Evolutionary conservation across 2,329 filamentous ascomycete genomes (phyloP).

Genomic region (Chaetomium sp.): DNA sequence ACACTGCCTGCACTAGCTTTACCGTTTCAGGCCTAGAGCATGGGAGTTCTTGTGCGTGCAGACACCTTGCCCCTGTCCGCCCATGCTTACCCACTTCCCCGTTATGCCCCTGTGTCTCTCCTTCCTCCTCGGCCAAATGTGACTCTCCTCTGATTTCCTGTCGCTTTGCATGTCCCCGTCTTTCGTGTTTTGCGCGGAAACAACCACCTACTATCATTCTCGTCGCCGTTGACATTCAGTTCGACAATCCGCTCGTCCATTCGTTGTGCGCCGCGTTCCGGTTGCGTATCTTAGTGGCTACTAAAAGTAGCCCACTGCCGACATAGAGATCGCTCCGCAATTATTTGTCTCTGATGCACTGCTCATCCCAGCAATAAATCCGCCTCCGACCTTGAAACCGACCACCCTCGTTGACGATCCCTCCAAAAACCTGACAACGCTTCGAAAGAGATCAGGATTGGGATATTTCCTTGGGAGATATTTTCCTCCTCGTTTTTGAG

Average conservation of each 20-base stretch:
- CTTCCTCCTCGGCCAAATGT: slow-evolving; percentile 29
- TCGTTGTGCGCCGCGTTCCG: slow-evolving; percentile 23
- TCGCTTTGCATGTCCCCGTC: not conserved
- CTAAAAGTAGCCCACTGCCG: slow-evolving; percentile 8
- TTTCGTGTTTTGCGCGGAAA: slow-evolving; percentile 5
- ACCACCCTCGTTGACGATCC: slow-evolving; percentile 20
- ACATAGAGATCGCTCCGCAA: slow-evolving; percentile 5
- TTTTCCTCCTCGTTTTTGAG: not conserved
- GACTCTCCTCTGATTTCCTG: slow-evolving; percentile 21
- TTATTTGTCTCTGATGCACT: slow-evolving; percentile 26
- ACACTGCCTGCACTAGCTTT: slow-evolving; percentile 18
- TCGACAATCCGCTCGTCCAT: slow-evolving; percentile 6
- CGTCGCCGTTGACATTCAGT: not conserved
- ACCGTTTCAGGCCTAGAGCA: slow-evolving; percentile 15
- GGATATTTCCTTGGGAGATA: slow-evolving; percentile 17
- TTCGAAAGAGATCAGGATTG: slow-evolving; percentile 27
- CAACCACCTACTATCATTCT: slow-evolving; percentile 12
- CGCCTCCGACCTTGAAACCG: slow-evolving; percentile 30
- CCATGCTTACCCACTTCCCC: slow-evolving; percentile 28
- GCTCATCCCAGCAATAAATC: slow-evolving; percentile 25
- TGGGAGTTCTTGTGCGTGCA: slow-evolving; percentile 21
- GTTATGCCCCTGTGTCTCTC: slow-evolving; percentile 31
- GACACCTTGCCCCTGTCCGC: slow-evolving; percentile 9
- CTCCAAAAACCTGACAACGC: slow-evolving; percentile 23
- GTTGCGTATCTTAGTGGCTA: slow-evolving; percentile 4